Base-by-base conservation (phyloP, 257 asterid genomes). In the Solanum tarijense region DNA sequence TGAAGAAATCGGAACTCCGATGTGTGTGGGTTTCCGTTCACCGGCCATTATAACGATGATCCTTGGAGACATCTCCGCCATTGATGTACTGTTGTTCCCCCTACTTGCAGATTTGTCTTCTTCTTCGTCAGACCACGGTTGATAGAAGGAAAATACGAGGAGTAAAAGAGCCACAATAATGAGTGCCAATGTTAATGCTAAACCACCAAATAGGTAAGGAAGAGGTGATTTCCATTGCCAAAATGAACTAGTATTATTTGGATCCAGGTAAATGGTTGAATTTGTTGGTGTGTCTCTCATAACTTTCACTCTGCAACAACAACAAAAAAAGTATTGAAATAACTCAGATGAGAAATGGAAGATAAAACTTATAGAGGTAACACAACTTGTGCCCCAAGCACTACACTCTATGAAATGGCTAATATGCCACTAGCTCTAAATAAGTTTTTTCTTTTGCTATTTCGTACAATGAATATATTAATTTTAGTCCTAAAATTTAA, bases 11-110 rank as follows among this genome's bases (percentile, higher is more conserved):
- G 88, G 88, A 86, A 71, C 48, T 48, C 83, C 88, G 39, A 86
- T 34, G 16, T 86, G 83, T 18, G 46, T 69, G 52, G 88, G 88
- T 13, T 86, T 43, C 48, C 38, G 23, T 43, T 86, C 83, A 16
- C 88, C 88, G n/a, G 88, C 83, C 88, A 86, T 71, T 9, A 86
- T 27, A 8, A 86, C 88, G 29, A 86, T 14, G 88, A 86, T 27
- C 12, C 69, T 86, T 16, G 83, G 88, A 21, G 83, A 25, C 46
- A 86, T 69, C 31, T 86, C 83, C 52, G 5, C 34, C 66, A 29
- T 68, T 85, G 78, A 39, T 12, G 18, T 16, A 39, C 27, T 71
- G 31, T 74, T 74, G 52, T 36, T 74, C 18, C 29, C 9, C n/a
- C 69, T 21, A 71, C 23, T 38, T 32, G 10, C 12, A 25, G 88